Evolutionary conservation across 2,329 filamentous ascomycete species (phyloP), one percentile per base, ranked within the genome.

Genomic region (Beauveria brongniartii): DNA sequence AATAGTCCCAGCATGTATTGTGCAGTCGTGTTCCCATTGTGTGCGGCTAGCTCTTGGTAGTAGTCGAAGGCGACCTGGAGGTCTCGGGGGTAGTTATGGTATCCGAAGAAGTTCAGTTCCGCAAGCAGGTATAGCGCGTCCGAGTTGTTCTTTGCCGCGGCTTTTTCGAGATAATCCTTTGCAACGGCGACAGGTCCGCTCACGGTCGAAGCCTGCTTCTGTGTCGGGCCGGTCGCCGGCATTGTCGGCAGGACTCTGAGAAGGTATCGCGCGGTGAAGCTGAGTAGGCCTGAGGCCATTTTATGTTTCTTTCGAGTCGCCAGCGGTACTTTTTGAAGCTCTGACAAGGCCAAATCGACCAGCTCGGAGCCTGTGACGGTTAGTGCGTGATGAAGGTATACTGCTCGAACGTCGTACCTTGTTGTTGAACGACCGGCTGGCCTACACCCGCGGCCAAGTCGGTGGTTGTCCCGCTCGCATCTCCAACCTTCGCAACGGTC

Each of bases 21-120:
- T 1, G 94, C 94, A 14, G 93, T 96, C 65, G 85, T 88, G 73
- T 99, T 97, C 50, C 93, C 94, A 65, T 89, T 83, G 62, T 87
- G 73, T 20, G 82, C 80, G 3, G 93, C 91, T 59, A 99, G 81
- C 63, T 87, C 81, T 64, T 89, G 80, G 74, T 97, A 99, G 76
- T 91, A 83, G 65, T 83, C 80, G 71, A 96, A 96, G 0, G 94
- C 91, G 53, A 84, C 80, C 37, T 83, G 79, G 67, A 96, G 91
- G 71, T 97, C 86, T 65, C 88, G 83, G 1, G 93, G 92, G 69
- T 97, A 83, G 24, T 90, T 89, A 74, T 88, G 96, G 74, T 97
- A 97, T 71, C 94, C 94, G 69, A 94, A 92, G 74, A 97, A 97
- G 77, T 95, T 96, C 82, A 99, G 88, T 72, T 99, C 91, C 20